Evolutionary conservation across 352 stramenopile genomes (phyloP).

Genomic region (Phytophthora constricta): DNA sequence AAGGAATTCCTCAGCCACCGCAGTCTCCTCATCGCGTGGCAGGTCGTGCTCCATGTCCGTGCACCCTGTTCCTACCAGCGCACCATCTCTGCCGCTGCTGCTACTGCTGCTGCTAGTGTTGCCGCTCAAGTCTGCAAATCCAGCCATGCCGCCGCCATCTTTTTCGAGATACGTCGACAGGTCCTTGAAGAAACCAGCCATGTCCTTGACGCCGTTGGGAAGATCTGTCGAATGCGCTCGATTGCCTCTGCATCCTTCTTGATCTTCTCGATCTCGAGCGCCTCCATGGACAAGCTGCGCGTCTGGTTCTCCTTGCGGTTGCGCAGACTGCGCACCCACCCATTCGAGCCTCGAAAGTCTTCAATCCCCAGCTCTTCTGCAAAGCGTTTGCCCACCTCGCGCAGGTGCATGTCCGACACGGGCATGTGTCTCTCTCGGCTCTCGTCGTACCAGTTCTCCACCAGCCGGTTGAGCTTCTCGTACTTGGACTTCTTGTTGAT

Average conservation of each 20-base stretch:
- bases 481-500: conserved; percentile 92
- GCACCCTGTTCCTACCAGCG: conserved; percentile 36
- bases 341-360: conserved; percentile 82
- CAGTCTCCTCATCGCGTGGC: conserved; percentile 39
- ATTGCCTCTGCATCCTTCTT: conserved; percentile 81
- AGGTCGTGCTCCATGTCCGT: conserved; percentile 42
- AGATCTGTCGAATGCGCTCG: conserved; percentile 70
- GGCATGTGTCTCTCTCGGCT: conserved; percentile 74
- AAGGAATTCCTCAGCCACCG: conserved; percentile 59
- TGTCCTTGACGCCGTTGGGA: conserved; percentile 78
- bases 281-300: conserved; percentile 61
- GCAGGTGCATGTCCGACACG: conserved; percentile 78
- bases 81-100: conserved; percentile 23
- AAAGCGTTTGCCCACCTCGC: conserved; percentile 75
- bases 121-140: conserved; percentile 24
- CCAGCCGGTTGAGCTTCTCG: conserved; percentile 80
- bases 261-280: conserved; percentile 58
- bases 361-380: conserved; percentile 76
- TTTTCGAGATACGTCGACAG: conserved; percentile 77
- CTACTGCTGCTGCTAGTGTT: conserved; percentile 28
- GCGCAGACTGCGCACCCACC: conserved; percentile 79
- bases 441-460: conserved; percentile 88
- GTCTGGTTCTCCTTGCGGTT: conserved; percentile 78
- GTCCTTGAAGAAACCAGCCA: conserved; percentile 80
- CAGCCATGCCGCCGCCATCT: conserved; percentile 36